A percentile compares a stretch with the other conserved stretches of the same genome.
Conservation (phyloP, 2,329 filamentous ascomycete genomes). For the Coleophoma cylindrospora region DNA sequence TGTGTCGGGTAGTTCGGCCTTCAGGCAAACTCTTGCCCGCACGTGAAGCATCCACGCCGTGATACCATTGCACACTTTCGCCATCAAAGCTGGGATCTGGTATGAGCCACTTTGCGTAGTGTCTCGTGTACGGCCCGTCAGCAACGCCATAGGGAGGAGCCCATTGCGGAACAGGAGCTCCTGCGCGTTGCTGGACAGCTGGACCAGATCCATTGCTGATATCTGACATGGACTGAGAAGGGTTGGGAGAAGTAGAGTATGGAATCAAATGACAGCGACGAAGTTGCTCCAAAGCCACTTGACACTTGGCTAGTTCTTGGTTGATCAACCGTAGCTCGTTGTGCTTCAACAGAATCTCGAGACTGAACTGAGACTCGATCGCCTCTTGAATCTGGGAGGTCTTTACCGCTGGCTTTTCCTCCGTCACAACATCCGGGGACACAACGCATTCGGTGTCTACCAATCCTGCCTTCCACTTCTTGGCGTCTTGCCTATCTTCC, state of each 20-base stretch:
- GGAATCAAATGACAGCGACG: conserved; percentile 89
- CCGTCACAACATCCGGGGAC: conserved; percentile 5
- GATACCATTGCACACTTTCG: conserved; percentile 37
- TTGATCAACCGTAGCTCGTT: conserved; percentile 91
- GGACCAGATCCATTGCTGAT: conserved; percentile 72
- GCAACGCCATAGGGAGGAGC: conserved; percentile 86
- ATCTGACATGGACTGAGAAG: conserved; percentile 61
- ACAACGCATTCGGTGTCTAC: conserved; percentile 15
- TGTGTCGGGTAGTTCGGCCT: conserved; percentile 76
- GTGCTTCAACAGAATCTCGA: conserved; percentile 91
- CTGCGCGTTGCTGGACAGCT: conserved; percentile 49
- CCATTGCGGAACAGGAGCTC: conserved; percentile 66
- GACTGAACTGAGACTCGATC: conserved; percentile 81
- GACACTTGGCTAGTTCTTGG: conserved; percentile 93
- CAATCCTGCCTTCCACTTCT: conserved; percentile 26
- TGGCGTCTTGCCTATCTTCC: conserved; percentile 19
- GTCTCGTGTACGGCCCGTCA: conserved; percentile 88
- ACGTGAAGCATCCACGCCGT: conserved; percentile 17
- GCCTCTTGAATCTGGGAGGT: conserved; percentile 17
- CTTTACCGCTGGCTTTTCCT: conserved; percentile 17
- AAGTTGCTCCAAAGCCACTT: conserved; percentile 87
- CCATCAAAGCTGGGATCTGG: conserved; percentile 85
- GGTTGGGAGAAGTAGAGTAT: conserved; percentile 68
- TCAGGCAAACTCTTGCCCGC: conserved; percentile 47
- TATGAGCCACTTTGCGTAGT: conserved; percentile 94